Evolutionary conservation across 345 rosid species (phyloP).

Genomic region (Barbarea vulgaris): DNA sequence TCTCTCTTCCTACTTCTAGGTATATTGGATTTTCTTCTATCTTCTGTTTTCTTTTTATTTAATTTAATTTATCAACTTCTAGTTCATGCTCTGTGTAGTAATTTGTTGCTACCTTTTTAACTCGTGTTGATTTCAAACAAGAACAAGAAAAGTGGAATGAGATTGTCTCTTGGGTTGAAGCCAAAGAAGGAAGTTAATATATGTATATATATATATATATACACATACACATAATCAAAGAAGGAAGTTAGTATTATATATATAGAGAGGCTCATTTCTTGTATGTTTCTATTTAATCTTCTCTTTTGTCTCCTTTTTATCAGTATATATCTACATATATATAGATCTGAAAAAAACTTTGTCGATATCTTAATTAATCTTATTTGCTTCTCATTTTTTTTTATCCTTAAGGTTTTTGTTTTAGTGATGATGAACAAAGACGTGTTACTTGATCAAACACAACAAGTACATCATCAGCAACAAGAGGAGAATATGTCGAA

Average conservation of each 20-base stretch:
- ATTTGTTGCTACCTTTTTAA: conserved; percentile 50
- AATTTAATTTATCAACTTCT: conserved; percentile 28
- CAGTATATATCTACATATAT: conserved; percentile 7
- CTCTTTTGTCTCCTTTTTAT: conserved; percentile 33
- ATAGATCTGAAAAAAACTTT: conserved; percentile 36
- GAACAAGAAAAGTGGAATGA: conserved; percentile 43
- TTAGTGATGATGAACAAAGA: conserved; percentile 51
- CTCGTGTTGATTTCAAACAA: conserved; percentile 41
- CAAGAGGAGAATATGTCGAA: conserved; percentile 84
- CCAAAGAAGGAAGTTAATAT: conserved; percentile 56
- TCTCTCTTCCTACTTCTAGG: conserved; percentile 35
- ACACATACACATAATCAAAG: conserved; percentile 22
- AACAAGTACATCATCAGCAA: conserved; percentile 39
- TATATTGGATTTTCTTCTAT: conserved; percentile 28
- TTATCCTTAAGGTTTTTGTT: neutral
- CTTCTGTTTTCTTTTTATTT: conserved; percentile 17
- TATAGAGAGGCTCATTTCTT: conserved; percentile 22
- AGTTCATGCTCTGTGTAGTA: conserved; percentile 38
- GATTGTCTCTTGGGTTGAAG: conserved; percentile 76
- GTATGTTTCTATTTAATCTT: conserved; percentile 40
- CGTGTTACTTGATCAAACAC: conserved; percentile 45
- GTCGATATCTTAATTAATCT: conserved; percentile 27
- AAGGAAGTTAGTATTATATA: conserved; percentile 25
- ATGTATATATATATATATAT: neutral
- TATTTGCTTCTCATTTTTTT: conserved; percentile 31